Base-by-base conservation (phyloP, 1,284 basidiomycete species). In the Ustilago xerochloae region DNA sequence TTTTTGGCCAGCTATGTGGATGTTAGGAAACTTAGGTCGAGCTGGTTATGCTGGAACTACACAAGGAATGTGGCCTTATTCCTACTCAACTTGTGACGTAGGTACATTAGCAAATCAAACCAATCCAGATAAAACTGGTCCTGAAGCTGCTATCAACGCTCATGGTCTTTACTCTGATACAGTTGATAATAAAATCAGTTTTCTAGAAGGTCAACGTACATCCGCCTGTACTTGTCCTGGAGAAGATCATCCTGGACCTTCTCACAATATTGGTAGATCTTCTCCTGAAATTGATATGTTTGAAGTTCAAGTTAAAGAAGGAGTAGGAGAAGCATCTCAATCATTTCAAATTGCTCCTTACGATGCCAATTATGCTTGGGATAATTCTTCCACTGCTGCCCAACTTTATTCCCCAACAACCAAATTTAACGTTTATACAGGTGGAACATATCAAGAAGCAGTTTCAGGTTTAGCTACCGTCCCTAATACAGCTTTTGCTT, bases 1-100 rank as follows among this genome's bases (percentile, higher is more conserved):
- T 15, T 87, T 85, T 74, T 87, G 87, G 87, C 87, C 87, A 7
- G 81, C 67, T 0, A 46, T 77, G 1, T 81, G 78, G 80, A 63
- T 60, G 53, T 53, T 81, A 63, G 74, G 71, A 9, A 82, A 81
- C 38, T 52, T 82, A 3, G 78, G 70, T 0, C 51, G 80, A 7
- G 64, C 77, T 0, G 81, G 82, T 9, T 83, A 83, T 43, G 70
- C 76, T 8, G 84, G 79, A 0, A 76, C 81, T 8, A 81, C 79
- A 24, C 77, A 82, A 39, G 75, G 73, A 1, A 75, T 67, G 51
- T 83, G 79, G 81, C 85, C 83, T 22, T 85, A 86, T 79, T 80
- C 80, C 33, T 85, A 83, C 63, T 78, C 74, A 43, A 62, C 74
- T 7, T 85, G 84, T 65, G 80, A 82, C 38, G 49, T 71, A 0